Base-by-base conservation (phyloP, 2,329 filamentous ascomycete genomes). In the Allantophomopsis lycopodina region DNA sequence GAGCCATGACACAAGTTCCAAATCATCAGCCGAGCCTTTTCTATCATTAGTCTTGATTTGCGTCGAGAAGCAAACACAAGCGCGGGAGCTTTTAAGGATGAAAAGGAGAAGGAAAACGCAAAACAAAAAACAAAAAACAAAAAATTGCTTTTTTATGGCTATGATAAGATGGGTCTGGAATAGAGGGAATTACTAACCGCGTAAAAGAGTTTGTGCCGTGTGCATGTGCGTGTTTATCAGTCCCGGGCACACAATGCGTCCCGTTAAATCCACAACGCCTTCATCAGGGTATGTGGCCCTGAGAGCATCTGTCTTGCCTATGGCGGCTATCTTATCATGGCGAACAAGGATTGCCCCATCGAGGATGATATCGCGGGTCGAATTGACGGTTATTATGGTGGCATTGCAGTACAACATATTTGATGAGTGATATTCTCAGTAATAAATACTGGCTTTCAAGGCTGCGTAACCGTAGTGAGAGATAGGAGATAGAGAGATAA, bases 351-450 rank as follows among this genome's bases (percentile, higher is more conserved):
- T 54, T 11, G 60, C 62, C 12, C 68, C 68, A 43, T 70, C 58
- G 4, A 60, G 50, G 40, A 69, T 62, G 37, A 73, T 60, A 30
- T 63, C 58, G 15, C 64, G 58, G 13, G 47, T 45, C 20, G 55
- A 37, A 46, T 71, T 67, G 46, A 73, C 56, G 0, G 68, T 72
- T 45, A 73, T 62, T 42, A 73, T 65, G 2, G 66, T 71, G 7
- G 62, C 67, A 46, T 69, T 55, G 1, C 56, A 60, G 45, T 69
- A 68, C 0, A 73, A 52, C 50, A 62, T 63, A 28, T 40, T 45
- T 28, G 18, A 20, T 20, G 4, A 20, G 4, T 20, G 18, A 20
- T 20, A 20, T 20, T 20, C 7, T 7, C 18, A 20, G 18, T 7
- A 28, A 28, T 28, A 8, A 28, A 28, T 10, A 28, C 3, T 10